A percentile compares a stretch with the other conserved stretches of the same genome.
phyloP scores from a whole-genome alignment of 108 stramenopile genomes.

The Cyclotella baltica region DNA sequence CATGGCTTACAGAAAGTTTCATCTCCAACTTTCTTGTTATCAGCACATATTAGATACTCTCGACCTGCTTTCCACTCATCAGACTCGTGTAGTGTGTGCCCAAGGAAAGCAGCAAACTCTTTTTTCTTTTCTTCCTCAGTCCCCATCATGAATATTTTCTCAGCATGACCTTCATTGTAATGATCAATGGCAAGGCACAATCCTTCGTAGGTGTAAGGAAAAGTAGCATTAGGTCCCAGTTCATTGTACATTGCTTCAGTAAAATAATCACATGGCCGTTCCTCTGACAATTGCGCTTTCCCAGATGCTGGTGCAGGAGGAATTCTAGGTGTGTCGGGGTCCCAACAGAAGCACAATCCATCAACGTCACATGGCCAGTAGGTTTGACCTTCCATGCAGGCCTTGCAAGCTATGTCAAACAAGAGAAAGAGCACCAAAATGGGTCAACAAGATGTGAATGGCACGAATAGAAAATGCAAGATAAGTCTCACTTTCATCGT shows the following conservation, averaged over 20 bases:
- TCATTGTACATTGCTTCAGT: constrained; percentile 38
- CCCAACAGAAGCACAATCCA: constrained; percentile 57
- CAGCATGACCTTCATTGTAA: constrained; percentile 52
- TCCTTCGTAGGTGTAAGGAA: constrained; percentile 53
- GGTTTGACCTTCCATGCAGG: constrained; percentile 42
- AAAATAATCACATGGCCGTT: constrained; percentile 52
- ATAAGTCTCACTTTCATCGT: constrained; percentile 30
- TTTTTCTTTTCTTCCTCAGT: constrained; percentile 39
- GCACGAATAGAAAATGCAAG: not conserved
- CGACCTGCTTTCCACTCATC: constrained; percentile 50
- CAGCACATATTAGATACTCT: constrained; percentile 53
- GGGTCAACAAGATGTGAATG: not conserved
- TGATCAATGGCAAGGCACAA: constrained; percentile 48
- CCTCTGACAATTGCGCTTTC: constrained; percentile 37
- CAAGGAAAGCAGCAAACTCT: constrained; percentile 46
- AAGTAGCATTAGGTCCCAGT: constrained; percentile 39
- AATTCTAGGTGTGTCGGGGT: constrained; percentile 39
- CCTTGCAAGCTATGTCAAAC: not conserved
- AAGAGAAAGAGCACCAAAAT: not conserved
- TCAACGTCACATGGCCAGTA: constrained; percentile 57
- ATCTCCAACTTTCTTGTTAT: constrained; percentile 39
- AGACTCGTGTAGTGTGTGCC: constrained; percentile 47
- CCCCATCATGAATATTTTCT: constrained; percentile 59
- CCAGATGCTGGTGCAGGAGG: constrained; percentile 51
- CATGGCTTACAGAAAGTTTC: constrained; percentile 55